These are phyloP conservation scores for Mrakia hoshinonis DNA, from an alignment of 768 basidiomycete genomes.

Conservation along the genomic window DNA sequence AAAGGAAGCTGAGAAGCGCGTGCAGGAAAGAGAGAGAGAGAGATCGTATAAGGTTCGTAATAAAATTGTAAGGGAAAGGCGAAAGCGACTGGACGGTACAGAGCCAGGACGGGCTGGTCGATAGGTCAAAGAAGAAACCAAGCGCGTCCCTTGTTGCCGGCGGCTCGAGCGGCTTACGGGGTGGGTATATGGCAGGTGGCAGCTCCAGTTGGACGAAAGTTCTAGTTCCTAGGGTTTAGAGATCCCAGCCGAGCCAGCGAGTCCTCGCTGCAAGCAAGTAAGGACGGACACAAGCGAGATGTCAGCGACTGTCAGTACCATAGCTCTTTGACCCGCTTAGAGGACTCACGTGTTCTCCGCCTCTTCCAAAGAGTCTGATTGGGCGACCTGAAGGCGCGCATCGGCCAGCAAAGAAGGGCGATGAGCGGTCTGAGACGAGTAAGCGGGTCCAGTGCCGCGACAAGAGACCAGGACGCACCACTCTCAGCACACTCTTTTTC, in stretches of 20 bases:
- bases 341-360: conserved; percentile 34
- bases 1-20: neutral
- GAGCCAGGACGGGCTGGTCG: neutral
- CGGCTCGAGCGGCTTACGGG: too few relatives aligned
- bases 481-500: conserved; percentile 51
- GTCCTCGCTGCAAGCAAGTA: conserved; percentile 43
- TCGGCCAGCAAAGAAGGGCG: neutral
- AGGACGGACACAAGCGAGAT: conserved; percentile 11
- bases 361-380: conserved; percentile 45
- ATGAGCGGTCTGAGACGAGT: neutral
- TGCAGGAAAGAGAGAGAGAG: neutral
- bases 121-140: neutral
- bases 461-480: conserved; percentile 36
- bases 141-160: too few relatives aligned
- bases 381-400: conserved; percentile 38
- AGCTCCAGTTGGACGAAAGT: neutral
- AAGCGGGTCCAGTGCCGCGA: neutral
- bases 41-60: conserved; percentile 2
- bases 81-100: neutral
- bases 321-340: conserved; percentile 15
- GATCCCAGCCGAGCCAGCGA: conserved; percentile 41
- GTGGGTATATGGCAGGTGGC: conserved; percentile 4
- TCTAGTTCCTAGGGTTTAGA: conserved; percentile 8
- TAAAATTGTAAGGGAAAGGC: neutral
- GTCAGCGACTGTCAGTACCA: neutral